Conservation (phyloP, 805 yeast genomes). For the Metschnikowia kofuensis region DNA sequence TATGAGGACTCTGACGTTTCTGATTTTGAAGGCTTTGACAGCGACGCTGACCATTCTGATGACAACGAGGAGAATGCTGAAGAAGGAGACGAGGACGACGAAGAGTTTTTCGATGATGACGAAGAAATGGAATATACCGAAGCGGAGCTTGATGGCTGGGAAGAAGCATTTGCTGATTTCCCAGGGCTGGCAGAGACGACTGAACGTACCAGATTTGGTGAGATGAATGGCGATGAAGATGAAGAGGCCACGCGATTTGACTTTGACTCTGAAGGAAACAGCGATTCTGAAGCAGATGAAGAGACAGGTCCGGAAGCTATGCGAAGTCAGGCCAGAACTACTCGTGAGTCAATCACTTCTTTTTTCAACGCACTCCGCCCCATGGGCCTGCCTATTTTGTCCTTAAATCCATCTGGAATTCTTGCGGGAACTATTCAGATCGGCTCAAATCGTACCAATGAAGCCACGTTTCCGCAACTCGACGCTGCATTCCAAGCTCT, state of each 20-base stretch:
- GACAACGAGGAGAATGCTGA: slow-evolving; percentile 32
- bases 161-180: slow-evolving; percentile 35
- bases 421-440: slow-evolving; percentile 6
- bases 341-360: slow-evolving; percentile 24
- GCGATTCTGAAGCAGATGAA: slow-evolving; percentile 10
- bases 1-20: slow-evolving; percentile 33
- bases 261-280: slow-evolving; percentile 19
- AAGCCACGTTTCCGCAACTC: slow-evolving; percentile 16
- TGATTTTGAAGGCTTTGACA: slow-evolving; percentile 22
- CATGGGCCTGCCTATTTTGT: slow-evolving; percentile 16
- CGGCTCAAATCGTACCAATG: slow-evolving; percentile 1
- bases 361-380: slow-evolving; percentile 28
- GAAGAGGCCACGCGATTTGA: slow-evolving; percentile 10
- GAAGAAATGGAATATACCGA: slow-evolving; percentile 33
- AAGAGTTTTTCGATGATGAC: slow-evolving; percentile 29
- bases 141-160: slow-evolving; percentile 40
- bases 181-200: slow-evolving; percentile 12
- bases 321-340: slow-evolving; percentile 1
- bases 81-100: slow-evolving; percentile 40
- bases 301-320: slow-evolving; percentile 14
- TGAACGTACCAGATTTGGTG: slow-evolving; percentile 12
- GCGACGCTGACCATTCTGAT: slow-evolving; percentile 20
- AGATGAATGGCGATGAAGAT: slow-evolving; percentile 16
- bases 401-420: slow-evolving; percentile 7
- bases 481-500: slow-evolving; percentile 25